Evolutionary conservation across 2,329 filamentous ascomycete genomes (phyloP).

Genomic region (Fusarium phyllophilum): DNA sequence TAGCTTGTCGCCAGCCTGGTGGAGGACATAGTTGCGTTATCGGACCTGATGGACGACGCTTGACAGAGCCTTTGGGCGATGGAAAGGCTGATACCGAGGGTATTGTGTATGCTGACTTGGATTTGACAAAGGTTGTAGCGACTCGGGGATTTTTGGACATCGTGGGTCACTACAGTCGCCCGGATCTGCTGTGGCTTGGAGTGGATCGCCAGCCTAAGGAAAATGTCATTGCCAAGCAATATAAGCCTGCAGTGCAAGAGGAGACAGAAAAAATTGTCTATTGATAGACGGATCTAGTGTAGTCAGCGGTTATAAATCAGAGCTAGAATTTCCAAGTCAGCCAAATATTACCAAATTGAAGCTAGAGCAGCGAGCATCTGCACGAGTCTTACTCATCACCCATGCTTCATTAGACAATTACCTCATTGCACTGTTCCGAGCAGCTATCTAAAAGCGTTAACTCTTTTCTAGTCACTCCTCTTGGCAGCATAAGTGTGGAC

Average conservation of each 20-base stretch:
- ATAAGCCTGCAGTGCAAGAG: conserved; percentile 7
- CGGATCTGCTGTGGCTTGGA: conserved; percentile 53
- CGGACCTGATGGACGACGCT: conserved; percentile 36
- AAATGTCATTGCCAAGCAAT: conserved; percentile 19
- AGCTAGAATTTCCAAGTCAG: neutral
- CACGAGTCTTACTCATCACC: neutral
- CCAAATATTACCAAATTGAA: neutral
- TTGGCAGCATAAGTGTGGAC: neutral
- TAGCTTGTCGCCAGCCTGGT: conserved; percentile 35
- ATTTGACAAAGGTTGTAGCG: conserved; percentile 55
- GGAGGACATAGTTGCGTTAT: conserved; percentile 39
- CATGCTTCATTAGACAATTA: neutral
- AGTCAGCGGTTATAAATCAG: neutral
- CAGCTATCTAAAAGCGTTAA: no score
- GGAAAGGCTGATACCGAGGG: conserved; percentile 50
- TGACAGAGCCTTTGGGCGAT: conserved; percentile 27
- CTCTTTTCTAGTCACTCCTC: rapidly evolving
- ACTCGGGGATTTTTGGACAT: conserved; percentile 54
- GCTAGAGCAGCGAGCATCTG: neutral
- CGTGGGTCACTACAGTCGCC: conserved; percentile 49
- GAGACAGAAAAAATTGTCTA: neutral
- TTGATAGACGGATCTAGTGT: neutral
- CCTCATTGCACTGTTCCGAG: neutral
- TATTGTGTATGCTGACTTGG: conserved; percentile 61
- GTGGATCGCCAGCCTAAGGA: conserved; percentile 34